A percentile compares a stretch with the other conserved stretches of the same genome.
Evolutionary conservation across 768 basidiomycete species (phyloP).

Genomic region (Hysterangium stoloniferum): DNA sequence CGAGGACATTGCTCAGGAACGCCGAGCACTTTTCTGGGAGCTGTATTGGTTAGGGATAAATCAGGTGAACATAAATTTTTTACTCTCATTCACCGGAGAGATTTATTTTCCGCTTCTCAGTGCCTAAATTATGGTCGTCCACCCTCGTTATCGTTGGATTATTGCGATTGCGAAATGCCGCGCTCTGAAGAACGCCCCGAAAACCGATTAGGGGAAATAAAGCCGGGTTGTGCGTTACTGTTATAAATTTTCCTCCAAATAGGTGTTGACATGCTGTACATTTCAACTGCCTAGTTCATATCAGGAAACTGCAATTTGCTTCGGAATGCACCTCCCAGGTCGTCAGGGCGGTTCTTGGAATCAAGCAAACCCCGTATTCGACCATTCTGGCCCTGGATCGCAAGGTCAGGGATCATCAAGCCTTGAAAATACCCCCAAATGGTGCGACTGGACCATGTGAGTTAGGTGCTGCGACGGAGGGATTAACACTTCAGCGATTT

Average conservation of each 20-base stretch:
- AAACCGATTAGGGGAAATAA: slow-evolving; percentile 5
- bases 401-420: slow-evolving; percentile 50
- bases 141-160: slow-evolving; percentile 17
- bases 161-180: slow-evolving; percentile 21
- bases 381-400: slow-evolving; percentile 51
- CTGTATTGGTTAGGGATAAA: slow-evolving; percentile 57
- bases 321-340: slow-evolving; percentile 6
- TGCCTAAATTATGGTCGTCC: slow-evolving; percentile 22
- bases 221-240: slow-evolving; percentile 10
- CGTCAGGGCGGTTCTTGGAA: slow-evolving; percentile 19
- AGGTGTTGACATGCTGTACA: background rate
- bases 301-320: slow-evolving; percentile 10
- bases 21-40: slow-evolving; percentile 59
- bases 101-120: slow-evolving; percentile 10
- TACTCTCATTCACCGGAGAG: background rate
- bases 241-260: background rate
- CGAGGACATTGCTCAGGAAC: slow-evolving; percentile 34
- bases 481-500: slow-evolving; percentile 8
- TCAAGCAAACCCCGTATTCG: slow-evolving; percentile 43
- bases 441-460: slow-evolving; percentile 7
- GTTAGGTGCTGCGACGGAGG: slow-evolving; percentile 6
- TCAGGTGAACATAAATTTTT: slow-evolving; percentile 34
- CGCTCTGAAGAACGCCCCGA: slow-evolving; percentile 11
- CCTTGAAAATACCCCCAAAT: slow-evolving; percentile 24
- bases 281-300: slow-evolving; percentile 3